Conservation (phyloP, 176 grass and related monocot genomes). For the Aegilops speltoides region DNA sequence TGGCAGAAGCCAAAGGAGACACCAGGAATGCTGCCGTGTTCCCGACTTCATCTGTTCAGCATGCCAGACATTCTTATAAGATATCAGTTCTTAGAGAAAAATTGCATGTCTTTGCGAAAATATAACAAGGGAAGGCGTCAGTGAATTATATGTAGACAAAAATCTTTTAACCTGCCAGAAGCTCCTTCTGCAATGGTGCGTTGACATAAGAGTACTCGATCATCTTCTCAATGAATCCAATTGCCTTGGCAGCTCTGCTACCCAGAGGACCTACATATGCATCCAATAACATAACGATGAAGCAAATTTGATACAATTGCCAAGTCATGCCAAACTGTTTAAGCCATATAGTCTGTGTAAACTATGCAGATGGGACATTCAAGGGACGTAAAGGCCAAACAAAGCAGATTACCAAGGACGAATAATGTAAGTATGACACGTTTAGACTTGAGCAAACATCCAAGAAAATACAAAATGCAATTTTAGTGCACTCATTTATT, state of each 20-base stretch:
- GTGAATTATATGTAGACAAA: neutral
- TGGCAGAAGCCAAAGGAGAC: constrained; percentile 88
- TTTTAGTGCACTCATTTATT: neutral
- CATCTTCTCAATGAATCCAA: constrained; percentile 99
- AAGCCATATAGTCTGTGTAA: neutral
- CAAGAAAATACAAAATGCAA: neutral
- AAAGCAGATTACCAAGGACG: neutral
- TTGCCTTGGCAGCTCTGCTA: constrained; percentile 92
- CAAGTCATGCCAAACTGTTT: neutral
- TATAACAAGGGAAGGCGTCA: neutral
- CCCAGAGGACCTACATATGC: constrained; percentile 66
- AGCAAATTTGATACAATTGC: neutral
- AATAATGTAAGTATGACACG: neutral
- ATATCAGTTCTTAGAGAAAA: neutral
- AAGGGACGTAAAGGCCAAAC: neutral
- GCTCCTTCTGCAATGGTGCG: constrained; percentile 88
- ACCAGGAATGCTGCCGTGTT: constrained; percentile 84
- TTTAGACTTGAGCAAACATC: neutral
- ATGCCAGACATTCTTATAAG: constrained; percentile 19
- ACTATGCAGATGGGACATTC: neutral
- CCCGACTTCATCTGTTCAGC: constrained; percentile 81
- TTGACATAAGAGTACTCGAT: constrained; percentile 93
- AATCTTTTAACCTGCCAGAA: constrained; percentile 59
- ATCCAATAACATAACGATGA: neutral
- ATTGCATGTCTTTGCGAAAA: neutral